A percentile compares a stretch with the other conserved stretches of the same genome.
These are phyloP conservation scores for Bidens hawaiensis DNA, from an alignment of 140 eudicot species.

Conservation along the genomic window DNA sequence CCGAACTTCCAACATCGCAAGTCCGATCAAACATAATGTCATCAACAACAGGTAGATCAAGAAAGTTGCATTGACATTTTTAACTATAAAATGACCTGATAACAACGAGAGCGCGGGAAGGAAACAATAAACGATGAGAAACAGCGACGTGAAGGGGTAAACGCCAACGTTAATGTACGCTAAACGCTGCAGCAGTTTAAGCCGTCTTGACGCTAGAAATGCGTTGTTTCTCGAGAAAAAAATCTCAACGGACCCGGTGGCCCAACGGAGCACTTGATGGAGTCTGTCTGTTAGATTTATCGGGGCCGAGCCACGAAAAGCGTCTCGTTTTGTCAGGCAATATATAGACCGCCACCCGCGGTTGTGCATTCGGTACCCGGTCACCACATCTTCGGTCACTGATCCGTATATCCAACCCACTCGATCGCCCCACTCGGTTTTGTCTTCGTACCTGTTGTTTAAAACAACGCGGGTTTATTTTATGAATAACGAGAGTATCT, in stretches of 20 bases:
- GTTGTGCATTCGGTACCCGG: conserved; percentile 65
- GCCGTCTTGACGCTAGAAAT: conserved; percentile 34
- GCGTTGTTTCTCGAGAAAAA: conserved; percentile 62
- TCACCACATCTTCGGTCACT: conserved; percentile 60
- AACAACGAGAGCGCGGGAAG: conserved; percentile 67
- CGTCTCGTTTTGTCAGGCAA: conserved; percentile 45
- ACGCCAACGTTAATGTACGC: conserved; percentile 53
- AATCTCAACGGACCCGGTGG: conserved; percentile 62
- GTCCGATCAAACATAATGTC: conserved; percentile 41
- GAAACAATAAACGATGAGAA: conserved; percentile 59
- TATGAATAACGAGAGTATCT: neutral
- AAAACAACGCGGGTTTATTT: neutral
- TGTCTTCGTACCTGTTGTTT: conserved; percentile 49
- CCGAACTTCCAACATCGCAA: conserved; percentile 53
- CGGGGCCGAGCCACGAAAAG: conserved; percentile 61
- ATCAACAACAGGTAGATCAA: conserved; percentile 43
- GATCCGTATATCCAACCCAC: conserved; percentile 75
- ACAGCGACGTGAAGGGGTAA: conserved; percentile 65
- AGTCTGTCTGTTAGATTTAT: conserved; percentile 60
- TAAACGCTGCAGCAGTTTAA: conserved; percentile 43
- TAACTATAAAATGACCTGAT: conserved; percentile 67
- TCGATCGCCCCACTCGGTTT: conserved; percentile 66
- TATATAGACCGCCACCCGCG: conserved; percentile 63
- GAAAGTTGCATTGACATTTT: conserved; percentile 40
- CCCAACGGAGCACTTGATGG: conserved; percentile 68